phyloP scores from a whole-genome alignment of 805 yeast species.

The Wickerhamomyces hampshirensis region DNA sequence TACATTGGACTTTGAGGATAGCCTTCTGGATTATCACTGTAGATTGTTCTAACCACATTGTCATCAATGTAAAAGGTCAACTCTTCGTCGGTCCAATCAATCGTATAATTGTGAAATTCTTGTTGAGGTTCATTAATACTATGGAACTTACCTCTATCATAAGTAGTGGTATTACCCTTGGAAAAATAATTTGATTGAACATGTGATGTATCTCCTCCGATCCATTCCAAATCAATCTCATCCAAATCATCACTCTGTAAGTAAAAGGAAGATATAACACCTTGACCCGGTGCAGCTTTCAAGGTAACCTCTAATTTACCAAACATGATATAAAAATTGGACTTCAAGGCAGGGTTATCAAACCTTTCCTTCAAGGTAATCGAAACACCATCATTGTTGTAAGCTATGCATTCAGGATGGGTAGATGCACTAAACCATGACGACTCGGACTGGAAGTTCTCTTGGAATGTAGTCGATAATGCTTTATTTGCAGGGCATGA shows the following conservation, averaged over 20 bases:
- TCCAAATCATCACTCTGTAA: conserved; percentile 82
- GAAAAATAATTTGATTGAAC: conserved; percentile 78
- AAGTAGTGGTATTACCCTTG: conserved; percentile 72
- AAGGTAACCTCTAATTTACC: conserved; percentile 74
- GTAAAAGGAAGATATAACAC: conserved; percentile 77
- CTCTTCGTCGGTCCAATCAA: conserved; percentile 74
- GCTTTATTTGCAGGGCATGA: conserved; percentile 53
- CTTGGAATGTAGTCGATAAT: conserved; percentile 48
- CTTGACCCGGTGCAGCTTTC: conserved; percentile 72
- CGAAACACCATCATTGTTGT: conserved; percentile 52
- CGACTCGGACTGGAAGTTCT: conserved; percentile 46
- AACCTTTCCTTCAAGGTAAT: conserved; percentile 56
- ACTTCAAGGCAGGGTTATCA: conserved; percentile 75
- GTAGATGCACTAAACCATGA: conserved; percentile 37
- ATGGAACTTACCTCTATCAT: conserved; percentile 77
- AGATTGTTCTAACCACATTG: conserved; percentile 55
- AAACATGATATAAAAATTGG: conserved; percentile 83
- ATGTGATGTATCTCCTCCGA: conserved; percentile 72
- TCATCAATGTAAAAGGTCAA: conserved; percentile 77
- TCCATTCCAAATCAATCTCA: conserved; percentile 86
- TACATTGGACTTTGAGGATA: conserved; percentile 92
- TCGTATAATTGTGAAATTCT: conserved; percentile 68
- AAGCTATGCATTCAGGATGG: conserved; percentile 41
- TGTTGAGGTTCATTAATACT: conserved; percentile 50
- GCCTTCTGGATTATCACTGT: conserved; percentile 52